phyloP scores from a whole-genome alignment of 2,329 filamentous ascomycete species.

The Fusarium pilosicola region DNA sequence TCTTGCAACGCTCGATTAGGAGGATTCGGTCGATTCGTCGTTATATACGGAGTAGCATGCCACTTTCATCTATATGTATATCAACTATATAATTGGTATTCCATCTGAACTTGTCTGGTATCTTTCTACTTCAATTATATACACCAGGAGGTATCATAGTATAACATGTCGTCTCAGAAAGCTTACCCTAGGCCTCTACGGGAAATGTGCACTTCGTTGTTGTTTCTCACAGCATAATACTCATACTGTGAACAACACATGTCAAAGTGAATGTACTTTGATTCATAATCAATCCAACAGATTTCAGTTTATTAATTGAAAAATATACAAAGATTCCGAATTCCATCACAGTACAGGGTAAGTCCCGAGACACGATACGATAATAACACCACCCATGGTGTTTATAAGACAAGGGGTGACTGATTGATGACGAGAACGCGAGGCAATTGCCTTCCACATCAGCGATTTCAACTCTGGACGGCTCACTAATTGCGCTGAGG shows the following conservation, averaged over 20 bases:
- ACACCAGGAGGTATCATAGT: too few species aligned
- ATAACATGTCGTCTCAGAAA: too few species aligned
- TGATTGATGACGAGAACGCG: neutral
- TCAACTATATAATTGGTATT: rapidly evolving
- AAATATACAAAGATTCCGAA: neutral
- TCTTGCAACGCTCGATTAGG: neutral
- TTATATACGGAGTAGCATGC: neutral
- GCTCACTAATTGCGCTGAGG: neutral
- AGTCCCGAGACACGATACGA: neutral
- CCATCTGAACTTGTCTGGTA: neutral
- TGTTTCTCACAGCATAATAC: neutral
- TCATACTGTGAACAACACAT: neutral
- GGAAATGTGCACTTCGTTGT: neutral
- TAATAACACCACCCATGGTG: neutral
- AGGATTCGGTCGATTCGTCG: neutral
- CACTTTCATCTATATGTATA: too few species aligned
- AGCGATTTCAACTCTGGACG: neutral
- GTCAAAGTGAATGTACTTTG: neutral
- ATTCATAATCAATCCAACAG: neutral
- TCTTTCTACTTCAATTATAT: too few species aligned
- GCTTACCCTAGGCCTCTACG: neutral
- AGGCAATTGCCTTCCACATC: constrained; percentile 7
- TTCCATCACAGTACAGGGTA: neutral
- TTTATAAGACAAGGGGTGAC: neutral
- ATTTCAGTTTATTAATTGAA: neutral